Base-by-base conservation (phyloP, 1,139 yeast species). In the Geotrichum restrictum region DNA sequence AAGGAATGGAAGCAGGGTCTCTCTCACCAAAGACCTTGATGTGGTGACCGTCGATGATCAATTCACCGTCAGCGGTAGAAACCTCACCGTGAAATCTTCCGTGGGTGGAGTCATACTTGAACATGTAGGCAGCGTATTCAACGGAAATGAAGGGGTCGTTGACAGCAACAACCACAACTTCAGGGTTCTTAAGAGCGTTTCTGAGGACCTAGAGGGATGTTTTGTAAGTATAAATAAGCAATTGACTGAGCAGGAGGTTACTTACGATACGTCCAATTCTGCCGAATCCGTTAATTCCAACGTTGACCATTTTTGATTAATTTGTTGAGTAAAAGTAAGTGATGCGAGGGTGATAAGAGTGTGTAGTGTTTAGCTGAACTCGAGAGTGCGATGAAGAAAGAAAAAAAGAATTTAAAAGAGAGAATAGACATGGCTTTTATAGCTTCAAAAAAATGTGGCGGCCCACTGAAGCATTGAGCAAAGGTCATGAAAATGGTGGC, bases 251-350 rank as follows among this genome's bases (percentile, higher is more conserved):
- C 29, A 24, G 29, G 29, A 24, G 5, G 8, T 14, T 38, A 39
- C 42, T 39, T 39, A 39, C 81, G 69, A 85, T 81, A 75, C 94
- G 87, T 64, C 94, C 94, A 66, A 85, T 85, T 75, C 94, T 83
- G 66, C 94, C 94, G 83, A 85, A 85, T 69, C 93, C 93, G 83
- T 85, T 85, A 73, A 85, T 85, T 79, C 93, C 93, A 72, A 85
- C 76, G 59, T 72, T 69, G 61, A 68, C 51, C 50, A 47, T 47
- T 47, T 16, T 37, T 10, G 6, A 3, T 24, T 5, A 24, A 24
- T 24, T 24, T 24, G 29, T 24, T 24, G 29, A n/a, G n/a, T n/a
- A n/a, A n/a, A 8, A 24, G 29, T 5, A 8, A 24, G 29, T 24
- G 8, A 24, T 24, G 29, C 29, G 29, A 24, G 29, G 29, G 29